Conservation (phyloP, 2,329 filamentous ascomycete genomes). For the Zymoseptoria brevis region DNA sequence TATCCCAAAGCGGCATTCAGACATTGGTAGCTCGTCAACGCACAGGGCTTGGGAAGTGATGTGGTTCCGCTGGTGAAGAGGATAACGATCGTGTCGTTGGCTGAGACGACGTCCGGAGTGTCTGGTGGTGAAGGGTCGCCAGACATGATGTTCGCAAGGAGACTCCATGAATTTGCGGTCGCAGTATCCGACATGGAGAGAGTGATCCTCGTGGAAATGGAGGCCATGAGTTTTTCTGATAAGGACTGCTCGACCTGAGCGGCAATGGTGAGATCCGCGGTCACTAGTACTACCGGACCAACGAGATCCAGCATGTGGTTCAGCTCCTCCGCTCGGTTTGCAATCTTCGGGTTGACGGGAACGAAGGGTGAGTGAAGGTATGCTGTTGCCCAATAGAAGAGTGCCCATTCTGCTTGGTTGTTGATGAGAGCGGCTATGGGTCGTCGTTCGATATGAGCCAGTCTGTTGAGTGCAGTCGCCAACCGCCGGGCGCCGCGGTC, state of each 20-base stretch:
- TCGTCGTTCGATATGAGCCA: slow-evolving; percentile 25
- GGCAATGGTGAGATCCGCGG: slow-evolving; percentile 21
- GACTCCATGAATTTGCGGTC: slow-evolving; percentile 18
- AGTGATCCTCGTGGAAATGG: slow-evolving; percentile 21
- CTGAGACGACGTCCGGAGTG: slow-evolving; percentile 23
- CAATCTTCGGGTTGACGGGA: slow-evolving; percentile 27
- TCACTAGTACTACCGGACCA: slow-evolving; percentile 22
- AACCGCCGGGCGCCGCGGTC: slow-evolving; percentile 26
- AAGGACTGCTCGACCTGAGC: slow-evolving; percentile 24
- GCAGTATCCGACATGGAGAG: slow-evolving; percentile 14
- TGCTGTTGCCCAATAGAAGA: slow-evolving; percentile 27
- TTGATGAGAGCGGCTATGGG: slow-evolving; percentile 26
- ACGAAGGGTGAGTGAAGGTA: slow-evolving; percentile 28
- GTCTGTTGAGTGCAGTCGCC: slow-evolving; percentile 24
- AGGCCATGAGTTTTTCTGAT: slow-evolving; percentile 18
- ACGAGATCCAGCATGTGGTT: slow-evolving; percentile 27
- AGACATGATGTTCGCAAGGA: slow-evolving; percentile 25
- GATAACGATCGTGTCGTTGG: slow-evolving; percentile 33
- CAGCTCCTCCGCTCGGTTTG: slow-evolving; percentile 23
- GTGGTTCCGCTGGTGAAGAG: slow-evolving; percentile 47
- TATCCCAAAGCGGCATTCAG: slow-evolving; percentile 31
- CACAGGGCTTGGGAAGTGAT: slow-evolving; percentile 41
- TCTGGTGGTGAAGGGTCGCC: slow-evolving; percentile 26
- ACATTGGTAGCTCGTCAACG: slow-evolving; percentile 33
- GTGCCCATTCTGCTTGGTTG: slow-evolving; percentile 29